phyloP scores from a whole-genome alignment of 495 filamentous ascomycete genomes.

The Daldinia loculata region DNA sequence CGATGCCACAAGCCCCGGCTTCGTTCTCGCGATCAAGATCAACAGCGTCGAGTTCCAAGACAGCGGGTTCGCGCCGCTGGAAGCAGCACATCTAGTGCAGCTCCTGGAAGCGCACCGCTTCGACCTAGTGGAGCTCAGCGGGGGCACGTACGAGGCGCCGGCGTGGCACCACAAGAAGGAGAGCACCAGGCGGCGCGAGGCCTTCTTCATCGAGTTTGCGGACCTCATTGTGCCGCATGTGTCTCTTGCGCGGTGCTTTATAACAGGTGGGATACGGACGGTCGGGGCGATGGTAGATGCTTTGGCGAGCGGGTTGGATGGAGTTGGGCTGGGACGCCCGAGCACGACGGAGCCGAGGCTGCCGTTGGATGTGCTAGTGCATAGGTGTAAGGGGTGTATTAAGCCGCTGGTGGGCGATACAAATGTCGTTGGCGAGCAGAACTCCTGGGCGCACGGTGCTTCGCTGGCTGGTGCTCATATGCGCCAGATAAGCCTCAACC shows the following conservation, averaged over 20 bases:
- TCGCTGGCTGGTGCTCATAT: conserved; percentile 45
- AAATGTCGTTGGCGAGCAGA: conserved; percentile 22
- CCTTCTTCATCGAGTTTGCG: conserved; percentile 74
- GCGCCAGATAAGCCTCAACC: conserved; percentile 60
- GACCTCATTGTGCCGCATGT: conserved; percentile 65
- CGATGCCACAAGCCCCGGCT: conserved; percentile 52
- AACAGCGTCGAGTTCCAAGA: conserved; percentile 75
- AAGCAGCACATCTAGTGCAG: conserved; percentile 63
- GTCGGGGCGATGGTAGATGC: conserved; percentile 69
- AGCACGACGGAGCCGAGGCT: conserved; percentile 62
- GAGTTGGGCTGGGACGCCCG: conserved; percentile 64
- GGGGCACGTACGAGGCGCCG: conserved; percentile 68
- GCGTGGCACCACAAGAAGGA: conserved; percentile 63
- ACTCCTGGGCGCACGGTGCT: conserved; percentile 25
- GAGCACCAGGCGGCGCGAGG: conserved; percentile 64
- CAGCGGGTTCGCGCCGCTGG: conserved; percentile 63
- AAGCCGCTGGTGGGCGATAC: conserved; percentile 41
- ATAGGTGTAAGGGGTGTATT: conserved; percentile 56
- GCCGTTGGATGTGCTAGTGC: conserved; percentile 58
- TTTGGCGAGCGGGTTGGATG: conserved; percentile 61
- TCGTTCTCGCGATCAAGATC: conserved; percentile 72
- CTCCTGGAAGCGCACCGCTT: conserved; percentile 64
- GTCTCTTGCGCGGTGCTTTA: conserved; percentile 62
- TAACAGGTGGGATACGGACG: conserved; percentile 70
- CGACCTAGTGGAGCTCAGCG: conserved; percentile 72